These are phyloP conservation scores for Golubevia sp. DNA, from an alignment of 1,284 basidiomycete species.

Conservation along the genomic window DNA sequence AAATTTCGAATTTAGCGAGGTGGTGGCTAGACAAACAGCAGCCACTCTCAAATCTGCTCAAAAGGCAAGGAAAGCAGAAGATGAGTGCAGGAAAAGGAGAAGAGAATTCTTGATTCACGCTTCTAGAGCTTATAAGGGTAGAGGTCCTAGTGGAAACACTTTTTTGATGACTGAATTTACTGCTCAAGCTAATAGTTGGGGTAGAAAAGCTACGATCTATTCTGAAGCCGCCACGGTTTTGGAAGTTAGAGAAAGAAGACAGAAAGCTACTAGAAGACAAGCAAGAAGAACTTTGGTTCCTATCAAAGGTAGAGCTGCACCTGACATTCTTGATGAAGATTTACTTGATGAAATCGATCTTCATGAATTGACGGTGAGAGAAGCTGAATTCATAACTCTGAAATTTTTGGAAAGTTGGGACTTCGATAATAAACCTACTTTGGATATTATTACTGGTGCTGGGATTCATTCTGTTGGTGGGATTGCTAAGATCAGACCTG, in stretches of 20 bases:
- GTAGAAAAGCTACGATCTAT: background rate
- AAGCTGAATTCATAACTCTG: background rate
- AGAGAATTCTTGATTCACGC: background rate
- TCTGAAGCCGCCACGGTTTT: background rate
- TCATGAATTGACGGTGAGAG: background rate
- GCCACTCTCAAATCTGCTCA: background rate
- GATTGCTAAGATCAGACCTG: background rate
- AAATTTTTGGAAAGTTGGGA: background rate
- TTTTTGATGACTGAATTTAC: background rate
- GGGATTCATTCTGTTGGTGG: background rate
- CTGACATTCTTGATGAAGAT: background rate
- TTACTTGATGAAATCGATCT: background rate
- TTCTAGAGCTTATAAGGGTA: background rate
- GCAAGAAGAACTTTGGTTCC: background rate
- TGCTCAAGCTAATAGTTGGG: background rate
- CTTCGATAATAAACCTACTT: background rate
- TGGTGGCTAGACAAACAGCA: background rate
- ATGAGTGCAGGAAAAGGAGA: background rate
- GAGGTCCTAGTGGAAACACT: background rate
- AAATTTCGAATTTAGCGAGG: background rate
- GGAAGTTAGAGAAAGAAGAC: background rate
- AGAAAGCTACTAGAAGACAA: background rate
- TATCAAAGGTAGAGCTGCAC: background rate
- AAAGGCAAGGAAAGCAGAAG: background rate
- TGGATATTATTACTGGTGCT: background rate